Percentiles rank a stretch among this genome's conserved stretches.
phyloP scores from a whole-genome alignment of 495 filamentous ascomycete species.

The Podospora tetraspora region DNA sequence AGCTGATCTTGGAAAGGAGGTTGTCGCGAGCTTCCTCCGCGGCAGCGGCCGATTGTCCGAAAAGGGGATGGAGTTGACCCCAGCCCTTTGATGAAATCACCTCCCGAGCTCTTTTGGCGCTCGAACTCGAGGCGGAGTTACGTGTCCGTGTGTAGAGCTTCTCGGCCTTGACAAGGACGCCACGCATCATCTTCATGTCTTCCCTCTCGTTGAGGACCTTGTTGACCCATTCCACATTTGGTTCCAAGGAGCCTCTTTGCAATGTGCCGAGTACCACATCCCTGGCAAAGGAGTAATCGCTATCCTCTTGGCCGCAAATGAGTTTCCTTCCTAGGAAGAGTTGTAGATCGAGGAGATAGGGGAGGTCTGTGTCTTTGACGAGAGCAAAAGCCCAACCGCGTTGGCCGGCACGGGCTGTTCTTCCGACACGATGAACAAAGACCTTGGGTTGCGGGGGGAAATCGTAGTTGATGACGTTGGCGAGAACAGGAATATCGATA shows the following conservation, averaged over 20 bases:
- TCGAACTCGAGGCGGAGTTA: conserved; percentile 80
- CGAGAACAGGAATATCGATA: conserved; percentile 94
- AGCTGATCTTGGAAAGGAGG: conserved; percentile 80
- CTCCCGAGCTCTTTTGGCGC: conserved; percentile 76
- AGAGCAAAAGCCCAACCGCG: conserved; percentile 93
- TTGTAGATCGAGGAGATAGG: conserved; percentile 92
- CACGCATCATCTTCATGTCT: conserved; percentile 64
- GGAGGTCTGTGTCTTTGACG: conserved; percentile 74
- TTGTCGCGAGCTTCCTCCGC: conserved; percentile 67
- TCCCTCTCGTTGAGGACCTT: conserved; percentile 67
- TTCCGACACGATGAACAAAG: conserved; percentile 91
- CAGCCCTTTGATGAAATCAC: conserved; percentile 62
- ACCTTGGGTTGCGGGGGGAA: conserved; percentile 96
- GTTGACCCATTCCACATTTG: conserved; percentile 68
- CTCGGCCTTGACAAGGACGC: conserved; percentile 81
- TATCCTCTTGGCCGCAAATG: conserved; percentile 56
- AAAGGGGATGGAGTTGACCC: conserved; percentile 67
- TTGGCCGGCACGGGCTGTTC: conserved; percentile 88
- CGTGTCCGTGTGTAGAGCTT: conserved; percentile 86
- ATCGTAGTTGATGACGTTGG: conserved; percentile 98
- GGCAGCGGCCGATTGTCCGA: conserved; percentile 58
- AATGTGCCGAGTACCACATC: conserved; percentile 76
- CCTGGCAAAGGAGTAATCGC: conserved; percentile 62
- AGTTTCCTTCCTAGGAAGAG: conserved; percentile 82
- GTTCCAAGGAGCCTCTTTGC: conserved; percentile 62